These are phyloP conservation scores for Liriodendron chinense DNA, from an alignment of 164 flowering plant genomes.

Conservation along the genomic window DNA sequence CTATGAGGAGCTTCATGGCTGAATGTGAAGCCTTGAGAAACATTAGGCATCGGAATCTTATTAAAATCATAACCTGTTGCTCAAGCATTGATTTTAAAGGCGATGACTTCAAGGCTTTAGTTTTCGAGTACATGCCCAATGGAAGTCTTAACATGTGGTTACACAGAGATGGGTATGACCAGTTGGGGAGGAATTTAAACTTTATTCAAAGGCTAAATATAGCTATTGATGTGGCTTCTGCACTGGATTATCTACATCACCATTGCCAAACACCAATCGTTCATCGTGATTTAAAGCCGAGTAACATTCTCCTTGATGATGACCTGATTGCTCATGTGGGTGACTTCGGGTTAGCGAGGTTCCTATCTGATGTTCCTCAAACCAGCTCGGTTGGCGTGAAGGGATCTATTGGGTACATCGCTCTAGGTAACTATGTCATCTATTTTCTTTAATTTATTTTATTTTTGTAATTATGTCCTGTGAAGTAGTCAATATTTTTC, in stretches of 20 bases:
- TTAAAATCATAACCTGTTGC: not conserved
- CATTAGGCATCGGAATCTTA: conserved; percentile 9
- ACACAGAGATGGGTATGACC: not conserved
- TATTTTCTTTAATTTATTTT: not conserved
- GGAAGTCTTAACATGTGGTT: conserved; percentile 7
- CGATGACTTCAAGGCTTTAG: conserved; percentile 3
- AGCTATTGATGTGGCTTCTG: not conserved
- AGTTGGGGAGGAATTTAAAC: not conserved
- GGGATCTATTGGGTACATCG: conserved; percentile 25
- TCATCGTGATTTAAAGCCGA: conserved; percentile 27
- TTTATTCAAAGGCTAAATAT: conserved; percentile 6
- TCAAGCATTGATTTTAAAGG: not conserved
- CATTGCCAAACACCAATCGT: conserved; percentile 14
- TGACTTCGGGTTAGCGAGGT: not conserved
- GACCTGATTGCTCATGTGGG: conserved; percentile 19
- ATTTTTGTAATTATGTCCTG: no score
- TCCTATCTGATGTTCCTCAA: conserved; percentile 1
- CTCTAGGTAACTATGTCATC: not conserved
- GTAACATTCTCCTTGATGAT: conserved; percentile 24
- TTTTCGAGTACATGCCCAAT: conserved; percentile 9
- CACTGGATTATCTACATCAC: conserved; percentile 10
- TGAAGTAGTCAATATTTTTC: no score
- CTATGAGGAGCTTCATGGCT: conserved; percentile 9
- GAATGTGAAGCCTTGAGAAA: conserved; percentile 11
- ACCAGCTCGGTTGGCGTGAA: conserved; percentile 20